Evolutionary conservation across 163 green algal genomes (phyloP).

Genomic region (Smithsoniella earleae): DNA sequence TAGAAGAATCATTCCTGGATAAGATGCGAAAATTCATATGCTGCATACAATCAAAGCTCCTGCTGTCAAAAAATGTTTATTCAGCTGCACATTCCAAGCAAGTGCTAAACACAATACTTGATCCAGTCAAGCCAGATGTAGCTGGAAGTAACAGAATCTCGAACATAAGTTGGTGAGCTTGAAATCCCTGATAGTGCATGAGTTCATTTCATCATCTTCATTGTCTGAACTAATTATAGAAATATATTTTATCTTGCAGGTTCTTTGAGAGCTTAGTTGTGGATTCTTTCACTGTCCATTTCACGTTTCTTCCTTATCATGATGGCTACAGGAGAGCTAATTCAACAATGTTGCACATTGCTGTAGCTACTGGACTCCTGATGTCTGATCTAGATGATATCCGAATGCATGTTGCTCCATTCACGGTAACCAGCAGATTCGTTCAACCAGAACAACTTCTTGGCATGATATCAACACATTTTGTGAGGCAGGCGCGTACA

Average conservation of each 20-base stretch:
- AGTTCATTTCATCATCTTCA: too few species aligned
- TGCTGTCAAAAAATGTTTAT: too few species aligned
- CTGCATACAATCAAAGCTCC: slow-evolving; percentile 1
- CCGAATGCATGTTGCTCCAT: not conserved
- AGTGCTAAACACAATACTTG: too few species aligned
- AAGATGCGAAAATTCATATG: not conserved
- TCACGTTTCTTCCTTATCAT: slow-evolving; percentile 12
- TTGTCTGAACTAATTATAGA: too few species aligned
- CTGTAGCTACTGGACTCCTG: slow-evolving; percentile 11
- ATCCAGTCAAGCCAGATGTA: too few species aligned
- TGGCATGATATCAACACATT: slow-evolving; percentile 13
- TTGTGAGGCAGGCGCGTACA: slow-evolving; percentile 6
- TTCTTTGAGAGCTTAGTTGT: slow-evolving; percentile 14
- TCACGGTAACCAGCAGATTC: not conserved
- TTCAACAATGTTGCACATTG: not conserved
- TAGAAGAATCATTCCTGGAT: slow-evolving; percentile 21
- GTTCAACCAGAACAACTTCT: slow-evolving; percentile 6
- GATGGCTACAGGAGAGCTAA: not conserved
- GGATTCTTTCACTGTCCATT: slow-evolving; percentile 21
- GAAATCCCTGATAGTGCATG: too few species aligned
- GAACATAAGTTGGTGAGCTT: too few species aligned
- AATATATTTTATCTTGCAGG: too few species aligned
- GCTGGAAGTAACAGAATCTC: too few species aligned
- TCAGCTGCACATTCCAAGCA: too few species aligned
- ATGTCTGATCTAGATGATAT: slow-evolving; percentile 30